Evolutionary conservation across 176 grass and related monocot genomes (phyloP).

Genomic region (Stipa capillata): DNA sequence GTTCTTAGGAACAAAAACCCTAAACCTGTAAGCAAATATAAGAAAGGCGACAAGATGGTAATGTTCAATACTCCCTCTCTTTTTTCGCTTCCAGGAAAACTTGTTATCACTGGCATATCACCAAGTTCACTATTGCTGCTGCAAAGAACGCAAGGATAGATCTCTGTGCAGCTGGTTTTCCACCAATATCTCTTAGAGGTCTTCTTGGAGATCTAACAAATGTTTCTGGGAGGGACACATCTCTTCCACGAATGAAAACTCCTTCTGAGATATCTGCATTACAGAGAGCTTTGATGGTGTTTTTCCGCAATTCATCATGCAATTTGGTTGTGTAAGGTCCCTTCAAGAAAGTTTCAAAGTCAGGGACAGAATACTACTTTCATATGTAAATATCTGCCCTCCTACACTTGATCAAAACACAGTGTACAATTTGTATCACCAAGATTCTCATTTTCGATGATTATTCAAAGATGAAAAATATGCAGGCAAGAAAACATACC

Average conservation of each 20-base stretch:
- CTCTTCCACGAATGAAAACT: constrained; percentile 63
- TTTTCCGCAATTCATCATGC: constrained; percentile 58
- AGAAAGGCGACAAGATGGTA: no score
- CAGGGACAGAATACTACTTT: no score
- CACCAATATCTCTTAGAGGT: constrained; percentile 55
- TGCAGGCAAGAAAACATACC: no score
- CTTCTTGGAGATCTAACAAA: constrained; percentile 61
- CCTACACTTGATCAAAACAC: neutral
- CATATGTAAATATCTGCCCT: no score
- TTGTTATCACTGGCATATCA: no score
- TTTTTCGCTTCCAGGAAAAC: no score
- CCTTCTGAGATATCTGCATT: constrained; percentile 72
- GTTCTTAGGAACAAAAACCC: no score
- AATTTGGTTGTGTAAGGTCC: constrained; percentile 61
- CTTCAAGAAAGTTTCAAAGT: constrained; percentile 15
- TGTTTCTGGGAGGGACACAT: constrained; percentile 79
- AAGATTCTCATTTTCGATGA: neutral
- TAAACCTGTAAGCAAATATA: no score
- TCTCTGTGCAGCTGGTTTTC: constrained; percentile 44
- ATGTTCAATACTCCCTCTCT: no score
- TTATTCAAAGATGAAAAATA: no score
- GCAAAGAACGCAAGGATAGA: constrained; percentile 75
- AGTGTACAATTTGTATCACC: neutral
- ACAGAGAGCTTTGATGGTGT: constrained; percentile 74
- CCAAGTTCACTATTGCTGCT: no score